phyloP scores from a whole-genome alignment of 2,329 filamentous ascomycete genomes.

The Pestalotiopsis sp. region DNA sequence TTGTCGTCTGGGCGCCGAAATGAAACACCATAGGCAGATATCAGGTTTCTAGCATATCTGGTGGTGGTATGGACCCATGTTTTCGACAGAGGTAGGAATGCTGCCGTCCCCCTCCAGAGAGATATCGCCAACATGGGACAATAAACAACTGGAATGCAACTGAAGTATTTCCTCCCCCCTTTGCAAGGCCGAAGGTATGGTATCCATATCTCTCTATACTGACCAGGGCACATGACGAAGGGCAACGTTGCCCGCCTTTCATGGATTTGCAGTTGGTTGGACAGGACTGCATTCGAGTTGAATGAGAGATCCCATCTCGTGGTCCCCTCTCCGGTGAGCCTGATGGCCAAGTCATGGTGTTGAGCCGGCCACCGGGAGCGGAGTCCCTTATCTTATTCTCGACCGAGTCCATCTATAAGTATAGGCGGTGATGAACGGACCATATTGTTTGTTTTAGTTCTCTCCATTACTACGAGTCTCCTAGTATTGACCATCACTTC shows the following conservation, averaged over 20 bases:
- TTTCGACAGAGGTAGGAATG: not conserved
- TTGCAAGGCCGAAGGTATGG: not conserved
- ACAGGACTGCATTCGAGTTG: not conserved
- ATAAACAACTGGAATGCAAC: not conserved
- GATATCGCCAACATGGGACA: not conserved
- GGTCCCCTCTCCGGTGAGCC: not conserved
- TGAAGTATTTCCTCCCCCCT: not conserved
- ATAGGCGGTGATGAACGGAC: not conserved
- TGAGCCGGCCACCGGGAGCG: not conserved
- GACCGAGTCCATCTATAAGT: not conserved
- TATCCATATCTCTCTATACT: not conserved
- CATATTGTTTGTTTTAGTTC: not conserved
- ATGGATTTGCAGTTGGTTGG: not conserved
- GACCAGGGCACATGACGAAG: not conserved
- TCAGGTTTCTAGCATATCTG: not conserved
- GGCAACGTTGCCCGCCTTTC: slow-evolving; percentile 1
- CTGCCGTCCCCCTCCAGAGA: not conserved
- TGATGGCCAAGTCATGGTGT: not conserved
- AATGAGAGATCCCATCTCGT: not conserved
- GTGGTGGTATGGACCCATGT: not conserved
- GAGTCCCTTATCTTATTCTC: not conserved
- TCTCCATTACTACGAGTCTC: not conserved
- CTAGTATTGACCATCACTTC: not conserved
- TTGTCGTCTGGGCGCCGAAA: not conserved
- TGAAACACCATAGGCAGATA: not conserved